A percentile compares a stretch with the other conserved stretches of the same genome.
Conservation (phyloP, 768 basidiomycete species). For the Suillus subluteus region DNA sequence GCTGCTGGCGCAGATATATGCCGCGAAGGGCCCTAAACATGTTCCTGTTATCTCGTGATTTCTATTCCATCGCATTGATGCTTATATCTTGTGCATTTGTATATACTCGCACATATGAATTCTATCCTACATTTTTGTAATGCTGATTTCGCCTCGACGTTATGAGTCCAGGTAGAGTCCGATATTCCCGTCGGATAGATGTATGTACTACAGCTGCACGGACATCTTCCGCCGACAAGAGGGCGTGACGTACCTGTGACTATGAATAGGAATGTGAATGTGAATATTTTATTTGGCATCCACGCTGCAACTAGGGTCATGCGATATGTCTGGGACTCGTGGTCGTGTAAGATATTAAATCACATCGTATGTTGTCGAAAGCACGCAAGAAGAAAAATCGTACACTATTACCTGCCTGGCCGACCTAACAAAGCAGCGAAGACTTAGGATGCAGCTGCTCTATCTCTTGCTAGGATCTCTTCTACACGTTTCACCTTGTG, state of each 20-base stretch:
- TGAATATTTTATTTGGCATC: background rate
- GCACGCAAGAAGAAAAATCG: background rate
- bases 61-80: background rate
- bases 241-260: background rate
- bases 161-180: background rate
- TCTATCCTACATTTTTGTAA: background rate
- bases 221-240: background rate
- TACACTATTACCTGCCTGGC: background rate
- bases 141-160: background rate
- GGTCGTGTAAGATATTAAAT: background rate
- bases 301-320: background rate
- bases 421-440: background rate
- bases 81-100: background rate
- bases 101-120: background rate
- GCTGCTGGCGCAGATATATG: conserved; percentile 86
- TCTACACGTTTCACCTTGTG: conserved; percentile 81
- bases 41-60: conserved; percentile 44
- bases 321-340: background rate
- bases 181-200: background rate
- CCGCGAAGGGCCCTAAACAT: conserved; percentile 52
- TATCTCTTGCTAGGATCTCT: conserved; percentile 62
- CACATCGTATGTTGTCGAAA: background rate
- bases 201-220: background rate
- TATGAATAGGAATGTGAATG: no score
- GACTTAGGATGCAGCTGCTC: conserved; percentile 9